A percentile compares a stretch with the other conserved stretches of the same genome.
These are phyloP conservation scores for Chytriomyces confervae DNA, from an alignment of 192 early-diverging fungal genomes.

Conservation along the genomic window DNA sequence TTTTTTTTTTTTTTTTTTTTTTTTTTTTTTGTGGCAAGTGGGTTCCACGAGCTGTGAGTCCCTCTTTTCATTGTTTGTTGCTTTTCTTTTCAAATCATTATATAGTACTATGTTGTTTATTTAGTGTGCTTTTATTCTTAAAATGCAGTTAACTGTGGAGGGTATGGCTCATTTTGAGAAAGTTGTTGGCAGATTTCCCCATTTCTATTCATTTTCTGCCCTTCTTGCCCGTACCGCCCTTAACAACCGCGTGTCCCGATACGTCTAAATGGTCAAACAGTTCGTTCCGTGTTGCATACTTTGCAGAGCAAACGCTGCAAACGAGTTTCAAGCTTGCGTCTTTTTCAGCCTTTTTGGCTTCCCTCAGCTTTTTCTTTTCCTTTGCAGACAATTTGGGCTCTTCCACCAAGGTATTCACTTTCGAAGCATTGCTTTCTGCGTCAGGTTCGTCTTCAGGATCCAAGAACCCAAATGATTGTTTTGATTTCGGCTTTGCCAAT, in stretches of 20 bases:
- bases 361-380: conserved; percentile 36
- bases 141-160: neutral
- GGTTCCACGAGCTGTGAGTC: neutral
- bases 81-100: neutral
- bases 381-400: conserved; percentile 32
- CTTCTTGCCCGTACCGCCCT: conserved; percentile 12
- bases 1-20: neutral
- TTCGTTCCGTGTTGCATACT: conserved; percentile 80
- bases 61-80: neutral
- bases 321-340: conserved; percentile 20
- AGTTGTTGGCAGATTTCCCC: no score
- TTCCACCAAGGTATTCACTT: neutral
- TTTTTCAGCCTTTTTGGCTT: conserved; percentile 36
- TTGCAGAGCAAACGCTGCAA: conserved; percentile 80
- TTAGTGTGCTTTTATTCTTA: neutral
- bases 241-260: conserved; percentile 78
- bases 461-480: neutral
- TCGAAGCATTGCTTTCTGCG: no score
- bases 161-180: neutral
- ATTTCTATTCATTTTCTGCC: conserved; percentile 14
- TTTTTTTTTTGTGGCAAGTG: neutral
- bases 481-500: neutral
- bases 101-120: neutral
- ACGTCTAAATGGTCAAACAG: conserved; percentile 87
- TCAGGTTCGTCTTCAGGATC: neutral